These are phyloP conservation scores for Akanthomyces dipterigenus DNA, from an alignment of 2,329 filamentous ascomycete species.

Conservation along the genomic window DNA sequence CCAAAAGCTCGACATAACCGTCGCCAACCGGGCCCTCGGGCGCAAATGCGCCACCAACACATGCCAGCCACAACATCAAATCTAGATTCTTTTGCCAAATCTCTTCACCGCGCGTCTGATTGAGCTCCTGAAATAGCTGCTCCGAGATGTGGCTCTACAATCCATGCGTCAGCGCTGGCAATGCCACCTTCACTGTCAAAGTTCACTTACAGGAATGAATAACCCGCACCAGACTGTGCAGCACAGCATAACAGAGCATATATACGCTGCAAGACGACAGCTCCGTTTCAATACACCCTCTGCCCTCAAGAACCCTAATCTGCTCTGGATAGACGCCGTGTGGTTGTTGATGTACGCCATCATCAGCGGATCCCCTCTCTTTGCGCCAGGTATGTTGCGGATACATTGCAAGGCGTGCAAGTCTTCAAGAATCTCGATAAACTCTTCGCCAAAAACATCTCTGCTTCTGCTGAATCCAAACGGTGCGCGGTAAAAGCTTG, in stretches of 20 bases:
- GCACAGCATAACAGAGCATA: conserved; percentile 33
- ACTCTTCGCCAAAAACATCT: conserved; percentile 22
- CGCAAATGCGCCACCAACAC: conserved; percentile 32
- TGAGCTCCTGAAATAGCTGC: conserved; percentile 26
- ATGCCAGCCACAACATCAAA: conserved; percentile 30
- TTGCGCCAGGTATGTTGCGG: conserved; percentile 22
- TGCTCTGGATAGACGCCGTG: conserved; percentile 35
- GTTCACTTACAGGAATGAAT: conserved; percentile 31
- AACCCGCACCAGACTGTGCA: conserved; percentile 33
- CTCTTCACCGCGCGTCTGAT: conserved; percentile 21
- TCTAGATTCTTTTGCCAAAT: conserved; percentile 27
- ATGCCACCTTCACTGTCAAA: no score
- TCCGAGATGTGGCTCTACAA: conserved; percentile 24
- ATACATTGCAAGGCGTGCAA: conserved; percentile 32
- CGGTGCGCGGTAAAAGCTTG: conserved; percentile 25
- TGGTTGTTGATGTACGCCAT: conserved; percentile 33
- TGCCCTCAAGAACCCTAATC: conserved; percentile 23
- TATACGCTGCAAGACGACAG: conserved; percentile 33
- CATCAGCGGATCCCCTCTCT: conserved; percentile 15
- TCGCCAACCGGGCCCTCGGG: conserved; percentile 22
- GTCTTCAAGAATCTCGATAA: conserved; percentile 32
- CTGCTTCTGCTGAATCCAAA: conserved; percentile 24
- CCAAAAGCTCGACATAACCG: conserved; percentile 22
- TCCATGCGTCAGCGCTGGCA: neutral
- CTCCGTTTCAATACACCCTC: conserved; percentile 22